These are phyloP conservation scores for Phytophthora sojae DNA, from an alignment of 352 stramenopile genomes.

Conservation along the genomic window DNA sequence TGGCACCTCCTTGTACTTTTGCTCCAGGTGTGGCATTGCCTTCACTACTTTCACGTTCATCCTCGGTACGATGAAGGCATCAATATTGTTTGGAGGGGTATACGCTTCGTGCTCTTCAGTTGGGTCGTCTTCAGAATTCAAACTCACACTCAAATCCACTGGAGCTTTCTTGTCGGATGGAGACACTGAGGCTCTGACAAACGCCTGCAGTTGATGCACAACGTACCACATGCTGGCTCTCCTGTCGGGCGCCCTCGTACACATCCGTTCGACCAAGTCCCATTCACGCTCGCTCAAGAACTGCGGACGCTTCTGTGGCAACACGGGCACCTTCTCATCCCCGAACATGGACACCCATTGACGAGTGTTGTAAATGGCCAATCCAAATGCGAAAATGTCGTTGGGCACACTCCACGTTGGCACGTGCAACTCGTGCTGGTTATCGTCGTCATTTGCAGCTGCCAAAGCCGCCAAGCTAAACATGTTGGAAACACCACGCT, in stretches of 20 bases:
- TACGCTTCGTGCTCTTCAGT: conserved; percentile 15
- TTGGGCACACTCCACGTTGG: conserved; percentile 29
- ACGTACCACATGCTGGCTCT: conserved; percentile 39
- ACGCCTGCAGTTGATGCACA: conserved; percentile 37
- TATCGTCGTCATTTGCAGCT: neutral
- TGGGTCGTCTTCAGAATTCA: conserved; percentile 23
- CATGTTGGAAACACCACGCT: conserved; percentile 27
- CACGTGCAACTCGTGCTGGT: neutral
- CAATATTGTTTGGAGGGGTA: conserved; percentile 22
- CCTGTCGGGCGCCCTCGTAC: conserved; percentile 6
- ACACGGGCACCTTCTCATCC: conserved; percentile 15
- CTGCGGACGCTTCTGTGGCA: conserved; percentile 13
- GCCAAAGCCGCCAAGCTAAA: conserved; percentile 21
- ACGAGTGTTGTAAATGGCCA: conserved; percentile 38
- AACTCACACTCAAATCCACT: conserved; percentile 35
- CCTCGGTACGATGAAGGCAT: conserved; percentile 35
- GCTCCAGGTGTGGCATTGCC: conserved; percentile 25
- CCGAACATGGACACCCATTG: conserved; percentile 29
- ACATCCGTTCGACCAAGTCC: conserved; percentile 40
- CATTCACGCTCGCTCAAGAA: conserved; percentile 33
- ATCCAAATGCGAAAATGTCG: conserved; percentile 33
- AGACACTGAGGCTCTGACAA: conserved; percentile 14
- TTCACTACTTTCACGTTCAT: conserved; percentile 34
- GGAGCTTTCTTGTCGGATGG: conserved; percentile 10
- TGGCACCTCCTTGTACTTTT: conserved; percentile 9